phyloP scores from a whole-genome alignment of 257 asterid genomes.

The Fraxinus excelsior region DNA sequence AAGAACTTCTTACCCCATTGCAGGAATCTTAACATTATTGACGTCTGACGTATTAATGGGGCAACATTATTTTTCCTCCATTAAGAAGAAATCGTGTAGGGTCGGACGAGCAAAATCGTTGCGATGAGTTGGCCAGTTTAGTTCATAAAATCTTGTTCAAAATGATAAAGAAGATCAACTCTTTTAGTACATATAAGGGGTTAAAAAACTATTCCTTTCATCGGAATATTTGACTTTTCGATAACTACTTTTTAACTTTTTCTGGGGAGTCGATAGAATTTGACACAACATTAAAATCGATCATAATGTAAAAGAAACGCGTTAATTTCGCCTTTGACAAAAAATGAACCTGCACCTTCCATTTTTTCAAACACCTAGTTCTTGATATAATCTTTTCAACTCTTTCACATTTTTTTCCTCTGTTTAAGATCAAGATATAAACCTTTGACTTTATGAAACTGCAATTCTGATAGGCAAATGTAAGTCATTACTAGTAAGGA shows the following conservation, averaged over 20 bases:
- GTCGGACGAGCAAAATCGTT: background rate
- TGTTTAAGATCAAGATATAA: slow-evolving; percentile 1
- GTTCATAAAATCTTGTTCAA: background rate
- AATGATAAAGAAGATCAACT: too few relatives aligned
- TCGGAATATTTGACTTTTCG: too few relatives aligned
- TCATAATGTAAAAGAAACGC: background rate
- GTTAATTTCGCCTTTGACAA: background rate
- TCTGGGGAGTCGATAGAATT: too few relatives aligned
- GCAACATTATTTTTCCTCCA: slow-evolving; percentile 36
- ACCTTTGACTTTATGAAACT: background rate
- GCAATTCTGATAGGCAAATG: background rate
- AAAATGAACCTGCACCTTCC: background rate
- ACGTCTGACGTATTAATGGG: slow-evolving; percentile 33
- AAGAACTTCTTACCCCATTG: slow-evolving; percentile 43
- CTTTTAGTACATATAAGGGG: too few relatives aligned
- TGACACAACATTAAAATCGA: background rate
- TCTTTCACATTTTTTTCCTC: background rate
- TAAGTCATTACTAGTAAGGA: too few relatives aligned
- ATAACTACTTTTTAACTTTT: too few relatives aligned
- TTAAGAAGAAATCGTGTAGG: slow-evolving; percentile 24
- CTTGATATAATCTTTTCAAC: slow-evolving; percentile 18
- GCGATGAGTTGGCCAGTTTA: background rate
- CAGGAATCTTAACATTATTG: slow-evolving; percentile 49
- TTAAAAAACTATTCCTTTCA: too few relatives aligned
- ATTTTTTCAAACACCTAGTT: background rate